These are phyloP conservation scores for Starmera stellimalicola DNA, from an alignment of 1,139 yeast species.

Conservation along the genomic window DNA sequence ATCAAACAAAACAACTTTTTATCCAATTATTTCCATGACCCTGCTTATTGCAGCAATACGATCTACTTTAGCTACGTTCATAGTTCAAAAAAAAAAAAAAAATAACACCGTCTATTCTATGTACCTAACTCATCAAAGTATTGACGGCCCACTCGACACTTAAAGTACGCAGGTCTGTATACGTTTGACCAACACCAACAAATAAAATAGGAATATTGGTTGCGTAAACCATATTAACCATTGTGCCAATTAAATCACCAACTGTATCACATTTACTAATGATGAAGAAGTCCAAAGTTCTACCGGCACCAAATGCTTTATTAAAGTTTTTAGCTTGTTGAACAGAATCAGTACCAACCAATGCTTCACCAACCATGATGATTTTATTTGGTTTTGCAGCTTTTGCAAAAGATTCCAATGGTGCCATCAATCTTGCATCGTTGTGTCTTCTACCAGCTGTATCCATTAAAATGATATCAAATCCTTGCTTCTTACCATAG, in stretches of 20 bases:
- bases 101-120: too few species aligned
- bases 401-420: constrained; percentile 88
- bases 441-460: constrained; percentile 98
- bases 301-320: constrained; percentile 79
- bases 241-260: constrained; percentile 91
- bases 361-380: constrained; percentile 97
- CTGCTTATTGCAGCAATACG: too few species aligned
- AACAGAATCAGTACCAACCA: constrained; percentile 95
- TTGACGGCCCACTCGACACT: constrained; percentile 91
- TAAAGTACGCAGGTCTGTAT: constrained; percentile 87
- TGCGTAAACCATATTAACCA: constrained; percentile 97
- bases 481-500: constrained; percentile 54
- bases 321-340: constrained; percentile 92
- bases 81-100: too few species aligned
- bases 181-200: constrained; percentile 96
- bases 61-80: too few species aligned
- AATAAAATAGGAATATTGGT: constrained; percentile 92
- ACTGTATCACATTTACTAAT: constrained; percentile 96
- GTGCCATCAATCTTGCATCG: constrained; percentile 92
- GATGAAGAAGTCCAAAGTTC: constrained; percentile 82
- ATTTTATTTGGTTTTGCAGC: constrained; percentile 94
- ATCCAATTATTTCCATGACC: too few species aligned
- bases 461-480: constrained; percentile 86
- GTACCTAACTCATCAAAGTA: constrained; percentile 56
- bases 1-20: too few species aligned